These are phyloP conservation scores for Verticillium klebahnii DNA, from an alignment of 2,329 filamentous ascomycete genomes.

Conservation along the genomic window DNA sequence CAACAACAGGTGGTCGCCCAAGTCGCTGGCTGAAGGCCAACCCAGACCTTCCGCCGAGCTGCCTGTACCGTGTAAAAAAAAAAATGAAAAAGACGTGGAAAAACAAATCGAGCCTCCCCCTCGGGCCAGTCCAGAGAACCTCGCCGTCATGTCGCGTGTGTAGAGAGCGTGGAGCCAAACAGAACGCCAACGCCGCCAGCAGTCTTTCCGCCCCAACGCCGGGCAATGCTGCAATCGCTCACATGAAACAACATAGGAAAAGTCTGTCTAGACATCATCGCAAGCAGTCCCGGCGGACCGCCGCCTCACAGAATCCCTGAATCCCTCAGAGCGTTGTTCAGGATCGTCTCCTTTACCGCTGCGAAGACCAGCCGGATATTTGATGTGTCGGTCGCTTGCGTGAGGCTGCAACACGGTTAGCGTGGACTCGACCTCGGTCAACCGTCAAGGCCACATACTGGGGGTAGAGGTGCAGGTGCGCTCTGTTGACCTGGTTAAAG, in stretches of 20 bases:
- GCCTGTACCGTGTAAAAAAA: background rate
- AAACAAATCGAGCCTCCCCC: background rate
- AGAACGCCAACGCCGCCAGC: slow-evolving; percentile 15
- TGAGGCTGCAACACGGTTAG: slow-evolving; percentile 58
- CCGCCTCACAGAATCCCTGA: slow-evolving; percentile 79
- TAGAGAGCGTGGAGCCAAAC: slow-evolving; percentile 13
- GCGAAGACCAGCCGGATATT: slow-evolving; percentile 98
- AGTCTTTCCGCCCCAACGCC: slow-evolving; percentile 15
- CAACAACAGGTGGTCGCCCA: no score
- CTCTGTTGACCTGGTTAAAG: slow-evolving; percentile 97
- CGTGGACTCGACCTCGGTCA: slow-evolving; percentile 4
- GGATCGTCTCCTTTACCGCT: slow-evolving; percentile 96
- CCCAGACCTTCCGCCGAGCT: background rate
- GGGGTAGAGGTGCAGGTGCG: slow-evolving; percentile 93
- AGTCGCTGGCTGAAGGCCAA: no score
- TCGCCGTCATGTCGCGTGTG: background rate
- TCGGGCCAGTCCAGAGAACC: background rate
- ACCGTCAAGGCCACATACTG: slow-evolving; percentile 61
- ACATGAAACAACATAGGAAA: slow-evolving; percentile 14
- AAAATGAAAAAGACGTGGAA: background rate
- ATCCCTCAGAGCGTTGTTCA: slow-evolving; percentile 97
- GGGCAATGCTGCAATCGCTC: slow-evolving; percentile 15
- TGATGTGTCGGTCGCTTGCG: slow-evolving; percentile 96
- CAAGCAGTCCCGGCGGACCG: background rate
- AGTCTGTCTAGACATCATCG: slow-evolving; percentile 9